phyloP scores from a whole-genome alignment of 2,329 filamentous ascomycete species.

The Phyllachora maydis region DNA sequence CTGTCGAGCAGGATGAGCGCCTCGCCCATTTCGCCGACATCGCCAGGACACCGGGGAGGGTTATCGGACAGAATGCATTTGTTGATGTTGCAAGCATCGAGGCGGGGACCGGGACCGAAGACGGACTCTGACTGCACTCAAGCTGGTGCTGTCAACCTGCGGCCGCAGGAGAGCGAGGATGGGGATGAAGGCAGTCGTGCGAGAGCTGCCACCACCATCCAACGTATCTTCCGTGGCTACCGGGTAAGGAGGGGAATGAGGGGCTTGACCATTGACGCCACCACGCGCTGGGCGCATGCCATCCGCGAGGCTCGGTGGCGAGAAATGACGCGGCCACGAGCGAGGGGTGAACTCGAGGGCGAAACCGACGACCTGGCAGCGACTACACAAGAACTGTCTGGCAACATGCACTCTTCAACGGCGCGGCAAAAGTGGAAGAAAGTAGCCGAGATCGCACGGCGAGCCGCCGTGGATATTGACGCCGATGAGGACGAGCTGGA shows the following conservation, averaged over 20 bases:
- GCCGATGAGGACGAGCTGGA: slow-evolving; percentile 9
- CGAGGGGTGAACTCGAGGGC: slow-evolving; percentile 8
- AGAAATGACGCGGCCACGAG: slow-evolving; percentile 23
- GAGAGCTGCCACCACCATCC: slow-evolving; percentile 34
- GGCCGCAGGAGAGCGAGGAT: slow-evolving; percentile 1
- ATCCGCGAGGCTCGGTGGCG: slow-evolving; percentile 33
- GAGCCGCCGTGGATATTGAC: slow-evolving; percentile 48
- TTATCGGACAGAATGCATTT: too few species aligned
- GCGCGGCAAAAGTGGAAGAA: slow-evolving; percentile 60
- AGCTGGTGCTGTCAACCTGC: slow-evolving; percentile 1
- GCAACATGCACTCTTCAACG: too few species aligned
- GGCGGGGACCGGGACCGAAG: too few species aligned
- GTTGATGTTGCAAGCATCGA: too few species aligned
- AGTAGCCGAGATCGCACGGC: slow-evolving; percentile 45
- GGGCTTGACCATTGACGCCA: slow-evolving; percentile 48
- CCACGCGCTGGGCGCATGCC: slow-evolving; percentile 50
- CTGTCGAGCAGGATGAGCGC: too few species aligned
- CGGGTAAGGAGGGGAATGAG: slow-evolving; percentile 48
- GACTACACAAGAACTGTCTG: too few species aligned
- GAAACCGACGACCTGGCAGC: too few species aligned
- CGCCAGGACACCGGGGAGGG: too few species aligned
- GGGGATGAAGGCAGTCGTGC: slow-evolving; percentile 9
- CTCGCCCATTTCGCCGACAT: too few species aligned
- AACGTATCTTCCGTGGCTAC: slow-evolving; percentile 63
- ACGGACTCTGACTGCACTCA: too few species aligned